A percentile compares a stretch with the other conserved stretches of the same genome.
These are phyloP conservation scores for Umbelopsis isabellina DNA, from an alignment of 192 early-diverging fungal species.

Conservation along the genomic window DNA sequence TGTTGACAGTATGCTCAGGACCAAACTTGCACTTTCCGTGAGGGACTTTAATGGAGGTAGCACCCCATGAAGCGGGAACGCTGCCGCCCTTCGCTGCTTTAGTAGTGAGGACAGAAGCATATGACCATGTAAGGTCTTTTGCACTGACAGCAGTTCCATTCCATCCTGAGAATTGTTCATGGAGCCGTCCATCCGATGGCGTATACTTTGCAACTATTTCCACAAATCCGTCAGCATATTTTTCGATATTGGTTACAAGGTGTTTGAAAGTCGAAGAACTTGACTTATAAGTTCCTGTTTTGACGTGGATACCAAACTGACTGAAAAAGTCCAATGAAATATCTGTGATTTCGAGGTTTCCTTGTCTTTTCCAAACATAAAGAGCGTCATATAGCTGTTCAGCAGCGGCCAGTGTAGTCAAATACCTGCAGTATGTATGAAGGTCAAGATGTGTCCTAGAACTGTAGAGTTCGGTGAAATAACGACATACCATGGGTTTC, in stretches of 20 bases:
- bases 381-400: slow-evolving; percentile 13
- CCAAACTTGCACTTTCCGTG: background rate
- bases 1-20: background rate
- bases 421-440: background rate
- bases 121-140: slow-evolving; percentile 16
- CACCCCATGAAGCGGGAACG: slow-evolving; percentile 13
- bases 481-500: slow-evolving; percentile 6
- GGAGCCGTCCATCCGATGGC: background rate
- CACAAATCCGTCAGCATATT: slow-evolving; percentile 5
- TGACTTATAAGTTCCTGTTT: background rate
- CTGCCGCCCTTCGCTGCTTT: slow-evolving; percentile 1
- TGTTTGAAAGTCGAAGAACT: slow-evolving; percentile 13
- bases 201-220: slow-evolving; percentile 6
- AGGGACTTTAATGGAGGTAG: background rate
- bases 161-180: slow-evolving; percentile 15
- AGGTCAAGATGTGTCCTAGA: no score
- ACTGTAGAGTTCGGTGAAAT: no score
- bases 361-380: slow-evolving; percentile 16
- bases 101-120: background rate
- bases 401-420: slow-evolving; percentile 15
- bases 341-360: background rate
- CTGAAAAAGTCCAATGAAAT: slow-evolving; percentile 1
- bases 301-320: background rate
- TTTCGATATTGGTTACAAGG: background rate
- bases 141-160: slow-evolving; percentile 12